Percentiles rank a stretch among this genome's conserved stretches.
phyloP scores from a whole-genome alignment of 73 alveolate genomes.

The Loxodes magnus region DNA sequence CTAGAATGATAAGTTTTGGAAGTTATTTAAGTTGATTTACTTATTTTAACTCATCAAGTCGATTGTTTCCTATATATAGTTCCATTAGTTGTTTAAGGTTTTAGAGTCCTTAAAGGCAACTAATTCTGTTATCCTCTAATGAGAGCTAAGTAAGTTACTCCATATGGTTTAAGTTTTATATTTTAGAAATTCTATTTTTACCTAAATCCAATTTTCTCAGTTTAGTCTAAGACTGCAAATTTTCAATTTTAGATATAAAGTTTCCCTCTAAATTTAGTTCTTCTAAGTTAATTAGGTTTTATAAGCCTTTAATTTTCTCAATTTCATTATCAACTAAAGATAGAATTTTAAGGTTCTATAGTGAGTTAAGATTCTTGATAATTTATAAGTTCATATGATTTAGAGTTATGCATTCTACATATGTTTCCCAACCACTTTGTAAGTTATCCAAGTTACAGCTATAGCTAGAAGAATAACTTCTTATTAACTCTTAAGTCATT shows the following conservation, averaged over 20 bases:
- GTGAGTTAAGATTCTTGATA: slow-evolving; percentile 38
- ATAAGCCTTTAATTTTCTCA: slow-evolving; percentile 68
- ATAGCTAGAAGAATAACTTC: not conserved
- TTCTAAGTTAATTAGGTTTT: slow-evolving; percentile 61
- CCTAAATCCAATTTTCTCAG: slow-evolving; percentile 52
- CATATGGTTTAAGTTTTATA: slow-evolving; percentile 40
- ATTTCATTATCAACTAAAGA: slow-evolving; percentile 71
- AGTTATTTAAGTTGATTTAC: slow-evolving; percentile 37
- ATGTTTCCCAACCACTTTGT: slow-evolving; percentile 37
- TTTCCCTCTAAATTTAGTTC: slow-evolving; percentile 83
- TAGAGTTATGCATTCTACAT: slow-evolving; percentile 31
- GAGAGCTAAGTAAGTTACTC: slow-evolving; percentile 64
- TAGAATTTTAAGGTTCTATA: slow-evolving; percentile 43
- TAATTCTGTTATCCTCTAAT: slow-evolving; percentile 81
- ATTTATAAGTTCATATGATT: slow-evolving; percentile 37
- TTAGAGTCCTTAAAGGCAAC: slow-evolving; percentile 69
- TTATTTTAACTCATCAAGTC: slow-evolving; percentile 54
- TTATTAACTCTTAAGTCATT: slow-evolving; percentile 14
- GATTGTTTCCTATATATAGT: slow-evolving; percentile 86
- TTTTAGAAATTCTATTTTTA: slow-evolving; percentile 50
- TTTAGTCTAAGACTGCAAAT: not conserved
- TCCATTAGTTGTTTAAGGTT: slow-evolving; percentile 71
- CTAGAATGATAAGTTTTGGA: slow-evolving; percentile 55
- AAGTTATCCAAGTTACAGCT: not conserved
- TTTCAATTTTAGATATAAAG: slow-evolving; percentile 27